These are phyloP conservation scores for Botryosphaeria dothidea DNA, from an alignment of 2,329 filamentous ascomycete genomes.

Conservation along the genomic window DNA sequence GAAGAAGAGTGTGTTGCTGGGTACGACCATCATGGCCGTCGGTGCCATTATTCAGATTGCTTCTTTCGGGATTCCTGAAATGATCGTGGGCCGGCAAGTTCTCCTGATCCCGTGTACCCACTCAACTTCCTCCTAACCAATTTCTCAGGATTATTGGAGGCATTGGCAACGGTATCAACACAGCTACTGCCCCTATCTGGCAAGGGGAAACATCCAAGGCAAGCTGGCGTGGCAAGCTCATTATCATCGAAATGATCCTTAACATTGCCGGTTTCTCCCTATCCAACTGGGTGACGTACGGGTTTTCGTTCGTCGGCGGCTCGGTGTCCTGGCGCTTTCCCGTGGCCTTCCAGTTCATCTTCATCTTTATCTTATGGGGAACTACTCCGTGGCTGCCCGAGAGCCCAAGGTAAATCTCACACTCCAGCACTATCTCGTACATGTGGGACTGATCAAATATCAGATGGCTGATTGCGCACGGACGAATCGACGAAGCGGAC, in stretches of 20 bases:
- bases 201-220: slow-evolving; percentile 51
- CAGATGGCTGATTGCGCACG: slow-evolving; percentile 49
- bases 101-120: background rate
- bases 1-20: slow-evolving; percentile 50
- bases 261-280: slow-evolving; percentile 53
- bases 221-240: slow-evolving; percentile 45
- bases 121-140: background rate
- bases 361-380: slow-evolving; percentile 47
- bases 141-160: slow-evolving; percentile 43
- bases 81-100: slow-evolving; percentile 48
- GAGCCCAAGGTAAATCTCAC: slow-evolving; percentile 34
- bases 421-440: too few relatives aligned
- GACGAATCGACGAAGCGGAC: slow-evolving; percentile 47
- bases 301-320: slow-evolving; percentile 49
- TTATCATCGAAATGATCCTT: slow-evolving; percentile 52
- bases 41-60: slow-evolving; percentile 52
- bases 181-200: slow-evolving; percentile 53
- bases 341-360: slow-evolving; percentile 52
- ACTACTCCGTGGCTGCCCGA: slow-evolving; percentile 52
- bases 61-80: slow-evolving; percentile 47
- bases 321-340: slow-evolving; percentile 48
- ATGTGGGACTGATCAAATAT: background rate
- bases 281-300: slow-evolving; percentile 56
- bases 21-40: slow-evolving; percentile 50
- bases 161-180: slow-evolving; percentile 55